Evolutionary conservation across 2,329 filamentous ascomycete genomes (phyloP), one percentile per base, ranked within the genome.

Genomic region (Periconia sp.): DNA sequence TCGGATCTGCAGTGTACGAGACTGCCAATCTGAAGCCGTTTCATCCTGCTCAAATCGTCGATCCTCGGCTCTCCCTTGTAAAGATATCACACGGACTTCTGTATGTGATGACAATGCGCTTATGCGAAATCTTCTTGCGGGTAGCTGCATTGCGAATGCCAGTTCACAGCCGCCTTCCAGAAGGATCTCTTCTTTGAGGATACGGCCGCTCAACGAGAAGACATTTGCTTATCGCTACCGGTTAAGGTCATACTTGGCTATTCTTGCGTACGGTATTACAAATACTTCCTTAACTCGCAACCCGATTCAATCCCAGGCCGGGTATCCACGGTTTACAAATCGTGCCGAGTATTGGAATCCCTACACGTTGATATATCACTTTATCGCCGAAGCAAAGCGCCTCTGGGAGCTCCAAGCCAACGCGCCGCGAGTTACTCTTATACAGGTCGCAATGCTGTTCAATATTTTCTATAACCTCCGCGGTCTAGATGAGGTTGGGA

Each of bases 11-110:
- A 29, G 11, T 25, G 6, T 26, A 36, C 17, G 24, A 31, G 13
- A 52, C 36, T 23, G 35, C 43, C 15, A 54, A 60, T 36, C 21
- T 35, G 32, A 59, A 44, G 19, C 42, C 55, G 11, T 49, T 46
- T n/a, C 45, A 48, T 28, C 43, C 55, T 39, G 57, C 57, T 35
- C 46, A 43, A 33, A 29, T 59, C 18, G 26, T 54, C 21, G 53
- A 59, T 25, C 48, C 49, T 39, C 37, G 39, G 29, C 48, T 57
- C n/a, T 40, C 47, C 12, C 29, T 50, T n/a, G 43, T 42, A n/a
- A 47, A 28, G 13, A 33, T 42, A 22, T 56, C 51, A 13, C 8
- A 44, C 59, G 57, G 53, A 59, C 57, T 12, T 48, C 37, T 15
- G 44, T 59, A 17, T 48, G 48, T 23, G 24, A 40, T 9, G 48